Percentiles rank a stretch among this genome's conserved stretches.
Evolutionary conservation across 139 green algal species (phyloP).

Genomic region (Chlorella sp.): DNA sequence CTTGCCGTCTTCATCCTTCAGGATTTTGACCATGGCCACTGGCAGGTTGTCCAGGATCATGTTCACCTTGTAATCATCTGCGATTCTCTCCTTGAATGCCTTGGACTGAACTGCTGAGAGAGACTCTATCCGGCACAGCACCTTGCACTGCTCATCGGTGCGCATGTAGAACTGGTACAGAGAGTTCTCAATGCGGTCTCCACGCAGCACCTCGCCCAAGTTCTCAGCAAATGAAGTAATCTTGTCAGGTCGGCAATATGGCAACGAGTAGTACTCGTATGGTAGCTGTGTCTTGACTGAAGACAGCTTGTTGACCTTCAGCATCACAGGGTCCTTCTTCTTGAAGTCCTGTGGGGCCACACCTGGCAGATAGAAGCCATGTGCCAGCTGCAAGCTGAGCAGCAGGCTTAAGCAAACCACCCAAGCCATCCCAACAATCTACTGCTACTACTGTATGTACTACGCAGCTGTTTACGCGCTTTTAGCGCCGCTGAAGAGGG

Average conservation of each 20-base stretch:
- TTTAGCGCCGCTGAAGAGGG: too few relatives aligned
- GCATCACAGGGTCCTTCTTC: conserved; percentile 64
- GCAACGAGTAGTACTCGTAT: conserved; percentile 97
- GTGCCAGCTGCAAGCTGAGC: too few relatives aligned
- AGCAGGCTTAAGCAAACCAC: too few relatives aligned
- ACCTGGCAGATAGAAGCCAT: conserved; percentile 90
- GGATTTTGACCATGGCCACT: conserved; percentile 83
- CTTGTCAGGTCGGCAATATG: conserved; percentile 90
- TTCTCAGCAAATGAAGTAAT: conserved; percentile 90
- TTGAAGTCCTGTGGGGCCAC: conserved; percentile 87
- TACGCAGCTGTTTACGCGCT: too few relatives aligned
- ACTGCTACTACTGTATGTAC: too few relatives aligned
- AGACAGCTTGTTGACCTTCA: conserved; percentile 97
- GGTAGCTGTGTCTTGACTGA: conserved; percentile 89
- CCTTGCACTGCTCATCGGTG: conserved; percentile 88
- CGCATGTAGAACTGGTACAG: conserved; percentile 86
- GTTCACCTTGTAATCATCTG: conserved; percentile 96
- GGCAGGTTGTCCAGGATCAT: conserved; percentile 99
- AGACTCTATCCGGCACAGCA: conserved; percentile 80
- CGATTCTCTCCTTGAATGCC: conserved; percentile 74
- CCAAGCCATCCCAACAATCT: too few relatives aligned
- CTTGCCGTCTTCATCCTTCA: conserved; percentile 61
- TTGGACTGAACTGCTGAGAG: conserved; percentile 70
- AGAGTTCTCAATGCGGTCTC: conserved; percentile 97
- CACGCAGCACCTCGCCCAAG: conserved; percentile 93